These are phyloP conservation scores for Naganishia randhawae DNA, from an alignment of 768 basidiomycete species.

Conservation along the genomic window DNA sequence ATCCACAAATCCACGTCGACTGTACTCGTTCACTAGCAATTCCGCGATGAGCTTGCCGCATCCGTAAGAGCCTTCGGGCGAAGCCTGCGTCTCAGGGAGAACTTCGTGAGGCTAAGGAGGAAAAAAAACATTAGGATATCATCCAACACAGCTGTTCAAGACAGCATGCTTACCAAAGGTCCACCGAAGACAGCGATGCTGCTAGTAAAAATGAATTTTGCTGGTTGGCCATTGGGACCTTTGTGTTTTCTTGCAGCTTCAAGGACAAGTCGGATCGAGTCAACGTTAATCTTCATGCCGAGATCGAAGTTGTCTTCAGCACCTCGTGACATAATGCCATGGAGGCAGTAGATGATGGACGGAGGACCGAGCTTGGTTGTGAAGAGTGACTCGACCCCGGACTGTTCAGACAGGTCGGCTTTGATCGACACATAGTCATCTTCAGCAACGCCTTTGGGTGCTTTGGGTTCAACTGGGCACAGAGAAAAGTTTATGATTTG, in stretches of 20 bases:
- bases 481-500: background rate
- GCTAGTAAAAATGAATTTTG: constrained; percentile 62
- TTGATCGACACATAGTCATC: constrained; percentile 39
- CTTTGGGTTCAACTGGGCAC: constrained; percentile 44
- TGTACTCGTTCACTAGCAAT: constrained; percentile 61
- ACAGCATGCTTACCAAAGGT: constrained; percentile 41
- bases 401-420: constrained; percentile 44
- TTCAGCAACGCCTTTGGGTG: constrained; percentile 42
- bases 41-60: constrained; percentile 60
- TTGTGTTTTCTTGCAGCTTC: constrained; percentile 41
- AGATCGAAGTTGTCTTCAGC: constrained; percentile 51
- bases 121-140: background rate
- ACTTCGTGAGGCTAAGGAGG: constrained; percentile 50
- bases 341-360: constrained; percentile 50
- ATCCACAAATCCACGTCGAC: constrained; percentile 60
- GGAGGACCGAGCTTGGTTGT: constrained; percentile 47
- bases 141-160: background rate
- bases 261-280: constrained; percentile 56
- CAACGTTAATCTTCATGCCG: constrained; percentile 57
- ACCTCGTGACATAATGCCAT: constrained; percentile 50
- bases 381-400: constrained; percentile 43
- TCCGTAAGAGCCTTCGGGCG: constrained; percentile 61
- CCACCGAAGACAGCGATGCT: constrained; percentile 63
- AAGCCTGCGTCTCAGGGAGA: constrained; percentile 57
- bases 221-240: constrained; percentile 37